Evolutionary conservation across 257 asterid species (phyloP).

Genomic region (Petunia axillaris): DNA sequence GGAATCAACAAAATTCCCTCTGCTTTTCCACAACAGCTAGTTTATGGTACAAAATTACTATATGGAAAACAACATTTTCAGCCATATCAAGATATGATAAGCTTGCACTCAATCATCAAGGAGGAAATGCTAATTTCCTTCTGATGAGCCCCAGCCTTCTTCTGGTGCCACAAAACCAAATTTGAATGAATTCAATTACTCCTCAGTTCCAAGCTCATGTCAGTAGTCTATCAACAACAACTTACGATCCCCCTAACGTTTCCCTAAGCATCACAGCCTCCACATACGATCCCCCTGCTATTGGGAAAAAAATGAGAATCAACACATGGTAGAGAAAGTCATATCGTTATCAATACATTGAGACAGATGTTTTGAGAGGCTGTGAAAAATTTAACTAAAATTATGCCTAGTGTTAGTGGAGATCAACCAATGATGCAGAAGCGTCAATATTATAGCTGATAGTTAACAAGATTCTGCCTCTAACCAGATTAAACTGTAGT

Average conservation of each 20-base stretch:
- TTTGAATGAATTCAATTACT: background rate
- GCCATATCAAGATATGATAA: background rate
- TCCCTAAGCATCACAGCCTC: slow-evolving; percentile 68
- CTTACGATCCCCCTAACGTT: background rate
- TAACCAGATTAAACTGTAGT: too few relatives aligned
- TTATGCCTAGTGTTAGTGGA: too few relatives aligned
- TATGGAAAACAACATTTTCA: slow-evolving; percentile 20
- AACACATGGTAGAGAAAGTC: background rate
- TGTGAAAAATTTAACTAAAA: too few relatives aligned
- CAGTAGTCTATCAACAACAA: background rate
- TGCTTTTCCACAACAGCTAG: slow-evolving; percentile 22
- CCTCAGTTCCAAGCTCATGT: background rate
- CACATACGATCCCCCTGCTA: slow-evolving; percentile 75
- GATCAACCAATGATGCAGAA: too few relatives aligned
- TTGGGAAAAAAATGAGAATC: background rate
- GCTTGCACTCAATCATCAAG: background rate
- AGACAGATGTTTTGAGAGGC: too few relatives aligned
- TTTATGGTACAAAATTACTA: slow-evolving; percentile 15
- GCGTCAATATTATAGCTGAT: too few relatives aligned
- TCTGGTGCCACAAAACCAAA: background rate
- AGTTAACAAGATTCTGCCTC: background rate
- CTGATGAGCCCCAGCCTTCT: background rate
- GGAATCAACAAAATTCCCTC: slow-evolving; percentile 58
- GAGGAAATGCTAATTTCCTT: slow-evolving; percentile 9
- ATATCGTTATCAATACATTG: too few relatives aligned